Evolutionary conservation across 495 filamentous ascomycete genomes (phyloP), one percentile per base, ranked within the genome.

Genomic region (Neurospora sp.): DNA sequence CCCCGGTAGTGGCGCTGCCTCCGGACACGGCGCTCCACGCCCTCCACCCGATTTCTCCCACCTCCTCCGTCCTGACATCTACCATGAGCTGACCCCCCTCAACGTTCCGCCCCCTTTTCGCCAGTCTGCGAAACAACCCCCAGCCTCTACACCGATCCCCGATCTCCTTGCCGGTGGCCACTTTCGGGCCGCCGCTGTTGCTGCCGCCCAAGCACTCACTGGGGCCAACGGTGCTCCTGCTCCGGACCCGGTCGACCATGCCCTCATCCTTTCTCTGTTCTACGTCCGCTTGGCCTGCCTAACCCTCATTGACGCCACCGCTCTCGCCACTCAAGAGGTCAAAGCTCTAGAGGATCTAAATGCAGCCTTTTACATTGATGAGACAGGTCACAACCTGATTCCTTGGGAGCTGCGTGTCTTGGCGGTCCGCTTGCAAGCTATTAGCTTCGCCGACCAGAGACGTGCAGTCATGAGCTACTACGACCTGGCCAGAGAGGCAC

Each of bases 371-470:
- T 93, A 91, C 78, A 76, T 83, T 3, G 88, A 85, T 74, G 81
- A 82, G 7, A 79, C 76, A 16, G 59, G 77, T 44, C 78, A 74
- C 14, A 90, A 91, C 79, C 85, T 95, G 4, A 90, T 93, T 0
- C 95, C 95, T 8, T 99, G 96, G 96, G 90, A 91, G 69, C 85
- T 99, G 68, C 87, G 95, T 5, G 87, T 97, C 3, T 83, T 98
- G 10, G 89, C 88, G 3, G 91, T 97, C 31, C 85, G 94, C 3
- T 85, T 98, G 40, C 93, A 97, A 76, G 91, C 91, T 16, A 89
- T 97, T 44, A 93, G 91, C 1, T 95, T 93, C 75, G 90, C 89
- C 17, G 96, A 98, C 81, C 86, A 89, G 45, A 86, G 94, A n/a
- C 85, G 93, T 70, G 90, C 90, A n/a, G 89, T 99, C 45, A 93